phyloP scores from a whole-genome alignment of 2,329 filamentous ascomycete species.

The Talaromyces sp. region DNA sequence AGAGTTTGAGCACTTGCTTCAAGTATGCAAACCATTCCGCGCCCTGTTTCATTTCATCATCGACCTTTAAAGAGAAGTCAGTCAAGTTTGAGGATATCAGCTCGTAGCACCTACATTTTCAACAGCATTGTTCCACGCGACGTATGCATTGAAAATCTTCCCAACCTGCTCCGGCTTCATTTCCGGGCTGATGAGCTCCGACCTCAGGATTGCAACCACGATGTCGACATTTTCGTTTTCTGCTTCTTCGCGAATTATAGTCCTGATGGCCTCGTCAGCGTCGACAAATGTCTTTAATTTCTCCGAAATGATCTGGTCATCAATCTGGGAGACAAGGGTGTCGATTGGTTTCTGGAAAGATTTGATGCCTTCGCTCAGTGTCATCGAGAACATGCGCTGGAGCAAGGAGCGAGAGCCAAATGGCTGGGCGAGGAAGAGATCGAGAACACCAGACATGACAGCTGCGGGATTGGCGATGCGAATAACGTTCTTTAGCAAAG shows the following conservation, averaged over 20 bases:
- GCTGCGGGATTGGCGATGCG: constrained; percentile 92
- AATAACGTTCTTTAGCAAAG: constrained; percentile 91
- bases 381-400: constrained; percentile 90
- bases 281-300: constrained; percentile 79
- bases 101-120: constrained; percentile 57
- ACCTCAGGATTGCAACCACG: constrained; percentile 76
- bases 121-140: constrained; percentile 91
- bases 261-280: constrained; percentile 68
- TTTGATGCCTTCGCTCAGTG: constrained; percentile 82
- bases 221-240: constrained; percentile 70
- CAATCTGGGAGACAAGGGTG: constrained; percentile 66
- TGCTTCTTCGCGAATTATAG: constrained; percentile 67
- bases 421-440: constrained; percentile 92
- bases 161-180: constrained; percentile 71
- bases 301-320: constrained; percentile 69
- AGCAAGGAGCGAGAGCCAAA: constrained; percentile 85
- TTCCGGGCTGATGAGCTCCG: constrained; percentile 66
- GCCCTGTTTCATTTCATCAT: constrained; percentile 80
- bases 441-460: constrained; percentile 92
- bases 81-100: neutral
- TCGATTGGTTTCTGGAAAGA: constrained; percentile 85
- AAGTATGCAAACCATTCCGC: constrained; percentile 90
- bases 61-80: constrained; percentile 42
- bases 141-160: constrained; percentile 86
- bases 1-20: constrained; percentile 89